Evolutionary conservation across 78 protist species (phyloP).

Genomic region (Bigelowiella natans): DNA sequence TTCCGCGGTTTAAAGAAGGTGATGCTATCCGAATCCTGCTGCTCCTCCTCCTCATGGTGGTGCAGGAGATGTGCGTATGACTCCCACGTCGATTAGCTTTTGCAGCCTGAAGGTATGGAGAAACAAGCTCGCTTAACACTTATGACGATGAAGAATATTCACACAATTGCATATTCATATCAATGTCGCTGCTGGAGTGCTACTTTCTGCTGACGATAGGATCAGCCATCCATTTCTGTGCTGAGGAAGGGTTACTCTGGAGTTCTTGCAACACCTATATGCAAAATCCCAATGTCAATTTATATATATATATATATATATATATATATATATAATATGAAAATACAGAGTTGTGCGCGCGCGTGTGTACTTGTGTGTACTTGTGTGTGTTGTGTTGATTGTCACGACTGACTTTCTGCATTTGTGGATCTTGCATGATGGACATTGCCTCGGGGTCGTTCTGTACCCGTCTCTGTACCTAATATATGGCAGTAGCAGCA

Average conservation of each 20-base stretch:
- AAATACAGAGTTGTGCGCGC: not conserved
- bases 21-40: no score
- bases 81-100: not conserved
- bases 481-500: not conserved
- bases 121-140: not conserved
- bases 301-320: not conserved
- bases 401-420: not conserved
- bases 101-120: not conserved
- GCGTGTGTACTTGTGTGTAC: not conserved
- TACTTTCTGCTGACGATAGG: not conserved
- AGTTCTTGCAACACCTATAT: not conserved
- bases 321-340: not conserved
- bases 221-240: not conserved
- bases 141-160: not conserved
- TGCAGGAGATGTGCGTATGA: not conserved
- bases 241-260: not conserved
- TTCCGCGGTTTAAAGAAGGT: no score
- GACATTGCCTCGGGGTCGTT: not conserved
- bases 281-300: not conserved
- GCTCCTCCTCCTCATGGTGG: no score
- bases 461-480: not conserved
- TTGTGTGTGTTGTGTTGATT: not conserved
- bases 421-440: not conserved
- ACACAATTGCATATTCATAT: not conserved
- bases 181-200: not conserved